Evolutionary conservation across 495 filamentous ascomycete species (phyloP).

Genomic region (Cenococcum geophilum): DNA sequence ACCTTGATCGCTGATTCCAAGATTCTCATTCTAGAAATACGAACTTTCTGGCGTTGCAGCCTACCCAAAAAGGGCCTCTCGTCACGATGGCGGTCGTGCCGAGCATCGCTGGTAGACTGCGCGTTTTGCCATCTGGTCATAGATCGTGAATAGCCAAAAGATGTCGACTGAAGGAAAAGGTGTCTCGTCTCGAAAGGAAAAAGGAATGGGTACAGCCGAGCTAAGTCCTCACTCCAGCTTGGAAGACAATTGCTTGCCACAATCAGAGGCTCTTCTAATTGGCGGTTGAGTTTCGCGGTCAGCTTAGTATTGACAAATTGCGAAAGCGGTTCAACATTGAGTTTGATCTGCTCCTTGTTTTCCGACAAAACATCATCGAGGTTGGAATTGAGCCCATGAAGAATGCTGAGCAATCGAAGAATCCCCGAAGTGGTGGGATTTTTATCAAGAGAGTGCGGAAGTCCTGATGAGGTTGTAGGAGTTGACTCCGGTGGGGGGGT

Average conservation of each 20-base stretch:
- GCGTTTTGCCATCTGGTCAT: constrained; percentile 97
- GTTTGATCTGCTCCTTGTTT: constrained; percentile 60
- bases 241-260: constrained; percentile 96
- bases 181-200: constrained; percentile 99
- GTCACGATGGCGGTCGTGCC: constrained; percentile 77
- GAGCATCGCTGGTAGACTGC: constrained; percentile 68
- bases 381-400: constrained; percentile 91
- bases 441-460: constrained; percentile 79
- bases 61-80: constrained; percentile 89
- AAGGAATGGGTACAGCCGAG: constrained; percentile 92
- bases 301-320: constrained; percentile 99
- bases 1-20: constrained; percentile 96
- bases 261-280: constrained; percentile 96
- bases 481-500: constrained; percentile 48
- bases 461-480: constrained; percentile 47
- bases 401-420: constrained; percentile 77
- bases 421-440: constrained; percentile 80
- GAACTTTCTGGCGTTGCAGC: constrained; percentile 92
- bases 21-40: constrained; percentile 86
- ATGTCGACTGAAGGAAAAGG: constrained; percentile 94
- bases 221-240: constrained; percentile 95
- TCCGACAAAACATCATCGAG: constrained; percentile 95
- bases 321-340: constrained; percentile 78
- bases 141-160: constrained; percentile 94
- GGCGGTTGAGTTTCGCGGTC: constrained; percentile 96